phyloP scores from a whole-genome alignment of 2,329 filamentous ascomycete genomes.

The Arthrinium phaeospermum region DNA sequence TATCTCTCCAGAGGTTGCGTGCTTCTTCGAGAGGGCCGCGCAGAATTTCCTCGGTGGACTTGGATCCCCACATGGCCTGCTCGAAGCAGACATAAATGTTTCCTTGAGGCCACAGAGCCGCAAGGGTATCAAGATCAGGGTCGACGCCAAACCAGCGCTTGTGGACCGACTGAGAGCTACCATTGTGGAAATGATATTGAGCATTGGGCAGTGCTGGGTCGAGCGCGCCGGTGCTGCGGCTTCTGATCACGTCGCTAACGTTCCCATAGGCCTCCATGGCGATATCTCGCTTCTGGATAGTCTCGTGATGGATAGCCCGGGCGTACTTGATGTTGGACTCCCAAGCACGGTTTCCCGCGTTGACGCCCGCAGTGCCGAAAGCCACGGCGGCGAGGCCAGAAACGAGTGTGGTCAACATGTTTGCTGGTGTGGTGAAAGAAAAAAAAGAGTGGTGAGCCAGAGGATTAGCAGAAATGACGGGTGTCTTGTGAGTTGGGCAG shows the following conservation, averaged over 20 bases:
- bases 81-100: conserved; percentile 3
- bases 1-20: conserved; percentile 3
- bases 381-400: conserved; percentile 1
- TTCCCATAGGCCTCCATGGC: neutral
- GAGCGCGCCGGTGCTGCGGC: neutral
- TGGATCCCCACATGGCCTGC: neutral
- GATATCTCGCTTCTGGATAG: neutral
- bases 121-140: neutral
- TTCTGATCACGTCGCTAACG: neutral
- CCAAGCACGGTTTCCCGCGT: conserved; percentile 22
- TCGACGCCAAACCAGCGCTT: conserved; percentile 15
- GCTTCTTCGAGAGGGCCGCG: conserved; percentile 2
- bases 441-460: neutral
- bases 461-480: neutral
- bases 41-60: neutral
- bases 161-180: neutral
- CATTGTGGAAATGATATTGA: neutral
- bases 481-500: neutral
- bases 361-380: neutral
- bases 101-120: neutral
- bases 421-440: neutral
- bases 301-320: neutral
- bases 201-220: neutral
- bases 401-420: neutral
- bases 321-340: conserved; percentile 19